Conservation (phyloP, 805 yeast species). For the Lachancea meyersii region DNA sequence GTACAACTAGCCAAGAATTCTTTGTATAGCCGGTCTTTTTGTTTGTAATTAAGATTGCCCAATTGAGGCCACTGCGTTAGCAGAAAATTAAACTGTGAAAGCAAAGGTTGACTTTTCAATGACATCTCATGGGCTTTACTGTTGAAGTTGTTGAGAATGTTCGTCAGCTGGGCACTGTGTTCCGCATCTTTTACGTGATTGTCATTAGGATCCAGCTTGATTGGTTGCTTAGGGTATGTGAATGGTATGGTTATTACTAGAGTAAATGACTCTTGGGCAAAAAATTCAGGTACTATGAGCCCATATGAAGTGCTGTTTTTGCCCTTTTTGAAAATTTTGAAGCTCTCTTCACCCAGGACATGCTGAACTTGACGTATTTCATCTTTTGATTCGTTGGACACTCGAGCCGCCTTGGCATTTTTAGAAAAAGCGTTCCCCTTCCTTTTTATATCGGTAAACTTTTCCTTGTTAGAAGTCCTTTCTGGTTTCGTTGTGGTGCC, state of each 20-base stretch:
- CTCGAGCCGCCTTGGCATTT: neutral
- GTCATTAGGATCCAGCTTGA: slow-evolving; percentile 13
- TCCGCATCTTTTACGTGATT: neutral
- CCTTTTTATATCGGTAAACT: neutral
- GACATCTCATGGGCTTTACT: slow-evolving; percentile 15
- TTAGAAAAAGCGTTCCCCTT: neutral
- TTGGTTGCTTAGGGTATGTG: slow-evolving; percentile 23
- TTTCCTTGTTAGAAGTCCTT: neutral
- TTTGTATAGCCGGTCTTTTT: slow-evolving; percentile 14
- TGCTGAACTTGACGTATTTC: slow-evolving; percentile 20
- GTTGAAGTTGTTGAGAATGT: slow-evolving; percentile 21
- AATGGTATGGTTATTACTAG: slow-evolving; percentile 19
- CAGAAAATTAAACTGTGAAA: slow-evolving; percentile 24
- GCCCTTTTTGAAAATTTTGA: slow-evolving; percentile 21
- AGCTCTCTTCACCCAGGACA: slow-evolving; percentile 13
- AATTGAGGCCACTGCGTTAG: slow-evolving; percentile 16
- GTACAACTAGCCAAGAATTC: slow-evolving; percentile 13
- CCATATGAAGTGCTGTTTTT: slow-evolving; percentile 22
- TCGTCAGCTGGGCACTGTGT: slow-evolving; percentile 3
- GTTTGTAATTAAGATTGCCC: slow-evolving; percentile 12
- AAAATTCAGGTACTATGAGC: slow-evolving; percentile 5
- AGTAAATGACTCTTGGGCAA: slow-evolving; percentile 10
- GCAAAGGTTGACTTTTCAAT: slow-evolving; percentile 13
- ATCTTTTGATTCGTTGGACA: slow-evolving; percentile 8
- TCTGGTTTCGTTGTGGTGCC: neutral